phyloP scores from a whole-genome alignment of 1,139 yeast species.

The Magnusiomyces magnusii region DNA sequence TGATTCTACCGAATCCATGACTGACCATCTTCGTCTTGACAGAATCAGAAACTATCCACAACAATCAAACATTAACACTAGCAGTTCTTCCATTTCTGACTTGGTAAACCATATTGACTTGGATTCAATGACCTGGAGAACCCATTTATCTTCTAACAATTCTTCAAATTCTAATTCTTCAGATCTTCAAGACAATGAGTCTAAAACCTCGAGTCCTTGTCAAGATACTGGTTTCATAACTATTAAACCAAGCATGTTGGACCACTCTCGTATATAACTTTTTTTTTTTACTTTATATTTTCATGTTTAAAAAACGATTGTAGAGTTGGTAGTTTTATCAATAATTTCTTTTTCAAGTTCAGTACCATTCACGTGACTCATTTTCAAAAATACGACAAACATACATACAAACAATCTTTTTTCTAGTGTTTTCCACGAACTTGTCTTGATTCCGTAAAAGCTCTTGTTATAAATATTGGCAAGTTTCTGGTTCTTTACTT shows the following conservation, averaged over 20 bases:
- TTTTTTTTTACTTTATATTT: neutral
- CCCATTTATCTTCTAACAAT: neutral
- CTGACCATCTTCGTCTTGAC: neutral
- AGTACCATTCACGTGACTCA: too few relatives aligned
- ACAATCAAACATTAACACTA: neutral
- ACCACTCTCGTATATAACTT: neutral
- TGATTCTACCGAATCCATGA: neutral
- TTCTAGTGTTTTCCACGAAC: neutral
- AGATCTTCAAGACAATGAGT: neutral
- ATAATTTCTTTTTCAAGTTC: too few relatives aligned
- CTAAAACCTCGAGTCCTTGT: too few relatives aligned
- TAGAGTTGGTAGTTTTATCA: neutral
- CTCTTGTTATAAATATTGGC: too few relatives aligned
- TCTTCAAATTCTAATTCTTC: neutral
- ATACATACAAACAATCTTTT: neutral
- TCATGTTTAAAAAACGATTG: too few relatives aligned
- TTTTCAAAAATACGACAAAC: too few relatives aligned
- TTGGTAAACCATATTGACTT: neutral
- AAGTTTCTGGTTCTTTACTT: too few relatives aligned
- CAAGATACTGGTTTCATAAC: neutral
- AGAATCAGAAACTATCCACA: neutral
- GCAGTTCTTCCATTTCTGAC: neutral
- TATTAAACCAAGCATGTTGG: neutral
- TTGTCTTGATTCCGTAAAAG: too few relatives aligned
- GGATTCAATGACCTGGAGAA: neutral